Percentiles rank a stretch among this genome's conserved stretches.
phyloP scores from a whole-genome alignment of 164 flowering plant genomes.

The Platanus orientalis region DNA sequence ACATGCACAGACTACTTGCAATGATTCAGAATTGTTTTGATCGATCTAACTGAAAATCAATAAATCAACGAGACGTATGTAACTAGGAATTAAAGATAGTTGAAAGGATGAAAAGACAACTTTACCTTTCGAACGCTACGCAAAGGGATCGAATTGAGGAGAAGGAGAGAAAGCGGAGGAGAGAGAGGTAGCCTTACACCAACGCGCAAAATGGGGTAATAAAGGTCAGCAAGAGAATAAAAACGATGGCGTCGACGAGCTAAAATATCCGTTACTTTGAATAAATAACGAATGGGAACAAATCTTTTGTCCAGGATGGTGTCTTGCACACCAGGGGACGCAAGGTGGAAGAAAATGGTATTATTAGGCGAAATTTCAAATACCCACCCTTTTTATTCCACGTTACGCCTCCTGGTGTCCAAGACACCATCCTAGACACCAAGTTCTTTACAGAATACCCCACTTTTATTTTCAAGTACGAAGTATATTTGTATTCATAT shows the following conservation, averaged over 20 bases:
- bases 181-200: not conserved
- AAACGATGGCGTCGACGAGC: not conserved
- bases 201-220: conserved; percentile 1
- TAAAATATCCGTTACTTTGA: not conserved
- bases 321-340: no score
- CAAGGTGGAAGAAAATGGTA: no score
- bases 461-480: no score
- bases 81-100: not conserved
- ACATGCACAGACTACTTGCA: not conserved
- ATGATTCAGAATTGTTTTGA: not conserved
- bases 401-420: no score
- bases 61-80: not conserved
- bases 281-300: conserved; percentile 1
- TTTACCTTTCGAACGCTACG: conserved; percentile 4
- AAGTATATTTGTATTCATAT: no score
- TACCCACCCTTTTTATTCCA: no score
- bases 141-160: not conserved
- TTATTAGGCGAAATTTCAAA: no score
- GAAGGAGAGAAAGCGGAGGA: not conserved
- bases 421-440: no score
- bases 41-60: not conserved
- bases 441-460: no score
- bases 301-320: no score
- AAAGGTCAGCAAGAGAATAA: not conserved
- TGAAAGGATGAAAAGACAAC: not conserved